These are phyloP conservation scores for Botrytis fragariae DNA, from an alignment of 2,329 filamentous ascomycete species.

Conservation along the genomic window DNA sequence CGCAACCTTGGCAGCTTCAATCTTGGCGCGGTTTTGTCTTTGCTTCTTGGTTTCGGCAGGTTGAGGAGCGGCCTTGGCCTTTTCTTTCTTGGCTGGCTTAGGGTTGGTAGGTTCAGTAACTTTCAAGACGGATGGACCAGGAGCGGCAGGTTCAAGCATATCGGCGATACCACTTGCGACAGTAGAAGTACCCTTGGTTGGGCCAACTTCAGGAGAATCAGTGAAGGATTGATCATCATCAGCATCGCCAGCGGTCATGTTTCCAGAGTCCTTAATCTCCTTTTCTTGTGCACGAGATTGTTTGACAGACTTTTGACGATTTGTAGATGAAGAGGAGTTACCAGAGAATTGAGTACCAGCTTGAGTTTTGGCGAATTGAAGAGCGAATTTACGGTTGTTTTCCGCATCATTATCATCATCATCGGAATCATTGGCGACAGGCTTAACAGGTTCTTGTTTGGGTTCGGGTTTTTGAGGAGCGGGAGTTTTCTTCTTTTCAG, in stretches of 20 bases:
- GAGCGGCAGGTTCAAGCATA: slow-evolving; percentile 76
- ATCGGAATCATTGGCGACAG: slow-evolving; percentile 24
- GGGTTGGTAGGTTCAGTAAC: slow-evolving; percentile 66
- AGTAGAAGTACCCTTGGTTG: slow-evolving; percentile 46
- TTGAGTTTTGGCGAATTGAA: slow-evolving; percentile 68
- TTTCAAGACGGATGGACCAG: slow-evolving; percentile 72
- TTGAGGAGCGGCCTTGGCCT: slow-evolving; percentile 57
- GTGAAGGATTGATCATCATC: slow-evolving; percentile 77
- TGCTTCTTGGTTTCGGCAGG: slow-evolving; percentile 88
- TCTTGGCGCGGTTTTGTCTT: slow-evolving; percentile 87
- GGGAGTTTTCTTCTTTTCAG: slow-evolving; percentile 31
- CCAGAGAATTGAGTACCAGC: slow-evolving; percentile 57
- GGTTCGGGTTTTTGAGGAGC: slow-evolving; percentile 13
- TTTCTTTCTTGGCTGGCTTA: slow-evolving; percentile 57
- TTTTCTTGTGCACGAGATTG: slow-evolving; percentile 60
- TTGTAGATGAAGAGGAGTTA: slow-evolving; percentile 50
- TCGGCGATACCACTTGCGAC: slow-evolving; percentile 64
- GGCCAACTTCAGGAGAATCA: slow-evolving; percentile 59
- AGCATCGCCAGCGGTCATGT: slow-evolving; percentile 64
- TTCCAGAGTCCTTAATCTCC: slow-evolving; percentile 41
- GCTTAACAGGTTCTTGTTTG: slow-evolving; percentile 4
- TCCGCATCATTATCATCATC: slow-evolving; percentile 51
- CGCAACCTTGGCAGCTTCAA: slow-evolving; percentile 71
- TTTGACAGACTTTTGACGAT: slow-evolving; percentile 60
- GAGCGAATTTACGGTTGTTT: slow-evolving; percentile 72